Conservation (phyloP, 306 rosid species). For the Lathyrus aphaca region DNA sequence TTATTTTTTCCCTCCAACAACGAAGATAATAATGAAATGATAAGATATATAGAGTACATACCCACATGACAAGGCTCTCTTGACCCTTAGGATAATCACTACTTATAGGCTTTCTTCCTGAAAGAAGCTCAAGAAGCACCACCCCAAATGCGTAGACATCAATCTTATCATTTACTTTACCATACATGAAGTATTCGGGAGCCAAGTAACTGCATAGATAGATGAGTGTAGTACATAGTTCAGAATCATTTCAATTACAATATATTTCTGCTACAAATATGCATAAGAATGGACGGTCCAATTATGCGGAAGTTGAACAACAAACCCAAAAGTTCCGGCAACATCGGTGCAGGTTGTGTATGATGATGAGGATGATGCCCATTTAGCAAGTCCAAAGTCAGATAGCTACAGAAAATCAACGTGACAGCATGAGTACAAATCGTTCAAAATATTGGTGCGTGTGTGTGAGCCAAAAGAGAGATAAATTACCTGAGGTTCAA, state of each 20-base stretch:
- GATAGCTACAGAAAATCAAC: conserved; percentile 68
- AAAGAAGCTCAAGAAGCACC: conserved; percentile 92
- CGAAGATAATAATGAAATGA: conserved; percentile 23
- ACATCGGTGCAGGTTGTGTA: conserved; percentile 88
- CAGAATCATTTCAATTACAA: conserved; percentile 29
- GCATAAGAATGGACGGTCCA: not conserved
- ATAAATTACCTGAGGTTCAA: conserved; percentile 83
- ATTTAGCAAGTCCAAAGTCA: conserved; percentile 96
- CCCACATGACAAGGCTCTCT: conserved; percentile 99
- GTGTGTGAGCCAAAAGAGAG: conserved; percentile 4
- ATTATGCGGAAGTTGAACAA: conserved; percentile 24
- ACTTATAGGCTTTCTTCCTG: conserved; percentile 91
- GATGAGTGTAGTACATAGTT: conserved; percentile 24
- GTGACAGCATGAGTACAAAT: conserved; percentile 12
- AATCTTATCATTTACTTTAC: conserved; percentile 83
- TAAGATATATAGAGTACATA: conserved; percentile 44
- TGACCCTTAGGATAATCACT: conserved; percentile 79
- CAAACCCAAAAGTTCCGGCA: conserved; percentile 98
- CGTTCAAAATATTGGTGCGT: not conserved
- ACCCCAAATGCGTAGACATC: conserved; percentile 95
- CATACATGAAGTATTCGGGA: conserved; percentile 97
- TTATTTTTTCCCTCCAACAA: conserved; percentile 16
- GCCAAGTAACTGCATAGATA: conserved; percentile 82
- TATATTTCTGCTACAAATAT: not conserved
- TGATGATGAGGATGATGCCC: conserved; percentile 73